phyloP scores from a whole-genome alignment of 306 rosid species.

The Gleditsia sinensis region DNA sequence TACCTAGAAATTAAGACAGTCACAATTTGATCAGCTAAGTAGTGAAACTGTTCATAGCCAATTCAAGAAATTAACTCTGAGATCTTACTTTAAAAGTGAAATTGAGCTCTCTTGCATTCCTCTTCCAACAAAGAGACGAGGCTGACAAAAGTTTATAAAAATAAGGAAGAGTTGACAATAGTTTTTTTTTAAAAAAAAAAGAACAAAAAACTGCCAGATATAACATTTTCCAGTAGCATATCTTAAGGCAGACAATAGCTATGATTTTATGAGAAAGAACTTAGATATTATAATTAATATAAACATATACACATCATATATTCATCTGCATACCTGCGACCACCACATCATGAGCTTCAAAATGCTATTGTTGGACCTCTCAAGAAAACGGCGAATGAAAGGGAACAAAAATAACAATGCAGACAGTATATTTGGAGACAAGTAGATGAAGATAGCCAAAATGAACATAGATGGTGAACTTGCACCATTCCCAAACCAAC shows the following conservation, averaged over 20 bases:
- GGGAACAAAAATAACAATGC: constrained; percentile 80
- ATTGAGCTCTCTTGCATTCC: constrained; percentile 95
- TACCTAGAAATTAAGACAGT: constrained; percentile 63
- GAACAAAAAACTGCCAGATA: not conserved
- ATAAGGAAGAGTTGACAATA: not conserved
- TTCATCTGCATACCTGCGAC: constrained; percentile 75
- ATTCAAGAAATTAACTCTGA: constrained; percentile 28
- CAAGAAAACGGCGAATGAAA: constrained; percentile 72
- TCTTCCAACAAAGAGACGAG: constrained; percentile 97
- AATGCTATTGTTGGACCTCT: constrained; percentile 60
- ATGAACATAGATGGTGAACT: constrained; percentile 92
- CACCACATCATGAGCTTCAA: constrained; percentile 91
- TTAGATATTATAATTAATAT: not conserved
- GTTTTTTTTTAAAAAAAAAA: constrained; percentile 15
- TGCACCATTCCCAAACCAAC: constrained; percentile 87
- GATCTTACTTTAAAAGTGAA: constrained; percentile 74
- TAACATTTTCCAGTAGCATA: constrained; percentile 19
- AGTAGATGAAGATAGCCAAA: constrained; percentile 76
- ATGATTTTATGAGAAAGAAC: constrained; percentile 19
- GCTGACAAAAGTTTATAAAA: constrained; percentile 49
- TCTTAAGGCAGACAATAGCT: constrained; percentile 20
- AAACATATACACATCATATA: constrained; percentile 23
- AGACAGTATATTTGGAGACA: constrained; percentile 89
- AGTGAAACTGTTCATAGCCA: constrained; percentile 31
- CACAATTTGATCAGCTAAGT: constrained; percentile 37